These are phyloP conservation scores for Cynanchum wilfordii DNA, from an alignment of 257 asterid genomes.

Conservation along the genomic window DNA sequence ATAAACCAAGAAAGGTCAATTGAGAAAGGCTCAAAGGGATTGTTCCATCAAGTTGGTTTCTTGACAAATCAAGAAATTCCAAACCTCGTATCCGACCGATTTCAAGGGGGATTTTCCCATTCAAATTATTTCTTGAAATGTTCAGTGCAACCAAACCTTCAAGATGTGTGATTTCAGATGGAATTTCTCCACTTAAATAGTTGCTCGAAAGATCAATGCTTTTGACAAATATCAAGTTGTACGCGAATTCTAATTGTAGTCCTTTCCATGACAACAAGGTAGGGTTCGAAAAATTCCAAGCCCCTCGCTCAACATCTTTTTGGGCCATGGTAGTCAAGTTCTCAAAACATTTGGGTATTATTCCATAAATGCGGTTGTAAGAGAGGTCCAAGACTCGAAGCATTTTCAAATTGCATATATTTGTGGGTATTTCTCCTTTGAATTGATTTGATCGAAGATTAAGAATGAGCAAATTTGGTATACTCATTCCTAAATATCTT, in stretches of 20 bases:
- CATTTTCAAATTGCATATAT: constrained; percentile 6
- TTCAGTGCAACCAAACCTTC: not conserved
- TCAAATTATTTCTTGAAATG: not conserved
- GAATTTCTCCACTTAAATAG: not conserved
- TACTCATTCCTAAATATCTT: constrained; percentile 5
- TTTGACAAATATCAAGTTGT: not conserved
- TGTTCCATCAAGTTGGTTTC: not conserved
- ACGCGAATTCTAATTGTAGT: not conserved
- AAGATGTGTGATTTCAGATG: not conserved
- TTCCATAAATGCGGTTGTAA: not conserved
- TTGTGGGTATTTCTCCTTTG: constrained; percentile 22
- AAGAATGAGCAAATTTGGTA: not conserved
- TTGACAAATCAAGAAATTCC: not conserved
- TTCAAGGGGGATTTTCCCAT: not conserved
- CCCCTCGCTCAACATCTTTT: not conserved
- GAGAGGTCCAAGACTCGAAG: constrained; percentile 6
- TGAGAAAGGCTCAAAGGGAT: not conserved
- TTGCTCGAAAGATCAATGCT: constrained; percentile 10
- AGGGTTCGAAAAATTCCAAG: too few relatives aligned
- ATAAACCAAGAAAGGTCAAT: not conserved
- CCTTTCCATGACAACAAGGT: not conserved
- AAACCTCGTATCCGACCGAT: not conserved
- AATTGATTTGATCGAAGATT: constrained; percentile 20
- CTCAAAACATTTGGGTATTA: not conserved
- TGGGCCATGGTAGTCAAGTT: not conserved